Evolutionary conservation across 2,329 filamentous ascomycete genomes (phyloP).

Genomic region (Trichoderma sp.): DNA sequence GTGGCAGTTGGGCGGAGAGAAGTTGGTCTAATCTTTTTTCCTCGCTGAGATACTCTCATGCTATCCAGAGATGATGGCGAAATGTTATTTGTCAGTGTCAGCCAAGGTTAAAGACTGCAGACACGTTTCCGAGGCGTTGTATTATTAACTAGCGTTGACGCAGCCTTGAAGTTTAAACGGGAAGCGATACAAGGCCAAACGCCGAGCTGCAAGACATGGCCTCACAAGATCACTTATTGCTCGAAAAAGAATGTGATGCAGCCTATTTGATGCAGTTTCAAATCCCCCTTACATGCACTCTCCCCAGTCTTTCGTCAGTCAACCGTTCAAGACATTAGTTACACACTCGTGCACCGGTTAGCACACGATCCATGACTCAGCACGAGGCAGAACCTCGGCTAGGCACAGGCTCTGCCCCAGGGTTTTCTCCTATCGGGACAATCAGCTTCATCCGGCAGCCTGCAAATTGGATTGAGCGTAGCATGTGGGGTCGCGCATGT

Average conservation of each 20-base stretch:
- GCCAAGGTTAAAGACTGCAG: neutral
- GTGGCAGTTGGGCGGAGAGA: neutral
- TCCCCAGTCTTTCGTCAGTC: neutral
- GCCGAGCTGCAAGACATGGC: neutral
- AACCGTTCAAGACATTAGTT: neutral
- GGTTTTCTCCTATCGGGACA: constrained; percentile 11
- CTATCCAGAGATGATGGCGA: neutral
- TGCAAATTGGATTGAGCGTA: constrained; percentile 1
- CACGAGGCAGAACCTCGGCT: constrained; percentile 18
- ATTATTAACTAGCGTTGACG: neutral
- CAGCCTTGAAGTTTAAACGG: neutral
- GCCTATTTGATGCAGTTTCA: neutral
- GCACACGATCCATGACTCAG: neutral
- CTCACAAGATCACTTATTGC: neutral
- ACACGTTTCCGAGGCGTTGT: neutral
- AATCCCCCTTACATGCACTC: neutral
- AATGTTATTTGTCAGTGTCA: neutral
- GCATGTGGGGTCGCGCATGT: constrained; percentile 21
- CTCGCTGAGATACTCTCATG: neutral
- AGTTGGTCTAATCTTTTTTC: neutral
- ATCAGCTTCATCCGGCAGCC: constrained; percentile 16
- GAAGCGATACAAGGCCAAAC: neutral
- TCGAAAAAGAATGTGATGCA: neutral
- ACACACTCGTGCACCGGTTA: too few relatives aligned
- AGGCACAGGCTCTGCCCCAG: neutral